Conservation (phyloP, 495 filamentous ascomycete genomes). For the Talaromyces liani region DNA sequence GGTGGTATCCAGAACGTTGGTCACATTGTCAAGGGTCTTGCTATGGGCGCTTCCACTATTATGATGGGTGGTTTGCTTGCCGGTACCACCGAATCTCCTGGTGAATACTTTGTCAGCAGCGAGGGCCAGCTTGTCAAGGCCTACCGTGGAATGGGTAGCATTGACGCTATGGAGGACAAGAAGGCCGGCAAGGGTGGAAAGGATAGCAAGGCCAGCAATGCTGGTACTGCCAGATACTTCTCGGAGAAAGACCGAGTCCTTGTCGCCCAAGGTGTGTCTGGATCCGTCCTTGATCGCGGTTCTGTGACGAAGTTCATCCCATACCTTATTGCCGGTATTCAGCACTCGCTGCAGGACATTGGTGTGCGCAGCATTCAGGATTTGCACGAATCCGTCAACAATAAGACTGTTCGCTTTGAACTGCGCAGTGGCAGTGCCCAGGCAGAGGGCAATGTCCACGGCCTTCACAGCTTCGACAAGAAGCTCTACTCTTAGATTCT, state of each 20-base stretch:
- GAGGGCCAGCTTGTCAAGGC: conserved; percentile 98
- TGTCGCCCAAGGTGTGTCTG: conserved; percentile 92
- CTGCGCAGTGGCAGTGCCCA: conserved; percentile 87
- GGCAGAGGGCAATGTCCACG: conserved; percentile 91
- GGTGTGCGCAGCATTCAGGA: conserved; percentile 69
- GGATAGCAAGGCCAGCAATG: conserved; percentile 81
- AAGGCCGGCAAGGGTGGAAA: conserved; percentile 64
- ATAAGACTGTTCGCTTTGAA: conserved; percentile 85
- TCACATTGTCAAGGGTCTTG: conserved; percentile 96
- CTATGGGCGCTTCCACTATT: conserved; percentile 87
- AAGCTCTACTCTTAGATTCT: conserved; percentile 80
- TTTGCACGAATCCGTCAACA: conserved; percentile 66
- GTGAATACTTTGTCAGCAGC: conserved; percentile 88
- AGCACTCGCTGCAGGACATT: conserved; percentile 96
- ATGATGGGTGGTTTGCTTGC: conserved; percentile 99
- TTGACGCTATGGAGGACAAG: conserved; percentile 99
- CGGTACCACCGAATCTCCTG: conserved; percentile 94
- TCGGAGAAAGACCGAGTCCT: conserved; percentile 90
- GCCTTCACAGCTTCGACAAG: conserved; percentile 97
- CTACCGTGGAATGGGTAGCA: conserved; percentile 97
- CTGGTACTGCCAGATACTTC: conserved; percentile 96
- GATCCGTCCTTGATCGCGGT: conserved; percentile 63
- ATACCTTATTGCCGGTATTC: conserved; percentile 88
- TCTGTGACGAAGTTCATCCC: conserved; percentile 92
- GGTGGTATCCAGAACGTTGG: conserved; percentile 98